Base-by-base conservation (phyloP, 2,329 filamentous ascomycete genomes). In the Hypoxylon sp. region DNA sequence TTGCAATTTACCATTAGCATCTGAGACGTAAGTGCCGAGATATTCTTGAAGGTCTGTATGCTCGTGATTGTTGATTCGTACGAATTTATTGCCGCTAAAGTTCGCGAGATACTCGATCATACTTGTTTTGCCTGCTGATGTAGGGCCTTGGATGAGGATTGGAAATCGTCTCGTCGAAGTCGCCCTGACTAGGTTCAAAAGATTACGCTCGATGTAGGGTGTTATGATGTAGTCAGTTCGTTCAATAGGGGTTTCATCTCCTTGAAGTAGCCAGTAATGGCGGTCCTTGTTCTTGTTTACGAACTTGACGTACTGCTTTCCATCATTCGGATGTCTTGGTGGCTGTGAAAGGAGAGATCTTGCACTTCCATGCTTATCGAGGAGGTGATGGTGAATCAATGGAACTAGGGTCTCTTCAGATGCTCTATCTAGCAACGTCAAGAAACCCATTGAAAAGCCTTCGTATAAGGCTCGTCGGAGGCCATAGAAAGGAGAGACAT, bases 41-140 rank as follows among this genome's bases (percentile, higher is more conserved):
- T 99, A 99, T 68, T 99, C 95, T 71, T 99, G 94, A 26, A 99
- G 77, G 70, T 99, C 94, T 0, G 94, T 99, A 67, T 99, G 94
- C 68, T 99, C 95, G 71, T 99, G 94, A 63, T 99, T 99, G 74
- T 99, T 99, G 77, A 99, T 99, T 53, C 94, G 86, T 31, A 99
- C 91, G 67, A 97, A 99, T 66, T 90, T 94, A 69, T 99, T 96
- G 3, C 95, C 94, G 20, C 91, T 97, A 46, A 90, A 88, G 66
- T 96, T 94, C n/a, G 95, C 93, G 26, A 99, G 80, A 68, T 96
- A 97, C 71, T 97, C 93, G 30, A 99, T 96, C 94, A 99, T 99
- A 71, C 93, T 97, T 0, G 94, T 99, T 73, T 99, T 99, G 59
- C 94, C 94, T 8, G 93, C 90, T 4, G 95, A 99, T 0, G 94